Evolutionary conservation across 306 rosid species (phyloP).

Genomic region (Sicyos baderoa): DNA sequence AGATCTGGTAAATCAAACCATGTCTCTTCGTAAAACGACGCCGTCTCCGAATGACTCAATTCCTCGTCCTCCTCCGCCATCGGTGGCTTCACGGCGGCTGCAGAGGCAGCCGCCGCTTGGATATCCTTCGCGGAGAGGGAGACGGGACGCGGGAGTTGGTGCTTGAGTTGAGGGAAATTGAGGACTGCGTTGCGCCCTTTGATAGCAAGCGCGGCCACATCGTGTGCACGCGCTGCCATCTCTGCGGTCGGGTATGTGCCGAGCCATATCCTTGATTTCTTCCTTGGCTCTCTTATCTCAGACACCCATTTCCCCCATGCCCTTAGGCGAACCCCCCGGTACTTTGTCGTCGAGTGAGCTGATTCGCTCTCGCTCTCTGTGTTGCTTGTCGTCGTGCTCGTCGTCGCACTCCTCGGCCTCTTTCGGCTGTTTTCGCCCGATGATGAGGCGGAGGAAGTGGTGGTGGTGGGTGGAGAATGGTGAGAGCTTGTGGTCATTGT

Average conservation of each 20-base stretch:
- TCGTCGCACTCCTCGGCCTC: not conserved
- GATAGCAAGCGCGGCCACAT: constrained; percentile 17
- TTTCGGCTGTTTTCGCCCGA: not conserved
- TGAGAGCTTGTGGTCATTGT: not conserved
- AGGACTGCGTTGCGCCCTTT: constrained; percentile 17
- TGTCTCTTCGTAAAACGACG: not conserved
- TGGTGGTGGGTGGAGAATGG: constrained; percentile 13
- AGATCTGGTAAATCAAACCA: constrained; percentile 23
- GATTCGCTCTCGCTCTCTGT: constrained; percentile 8
- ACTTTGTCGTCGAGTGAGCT: not conserved
- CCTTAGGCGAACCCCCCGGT: constrained; percentile 15
- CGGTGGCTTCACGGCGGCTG: not conserved
- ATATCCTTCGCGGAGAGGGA: constrained; percentile 16
- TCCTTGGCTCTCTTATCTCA: constrained; percentile 21
- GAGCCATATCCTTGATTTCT: constrained; percentile 23
- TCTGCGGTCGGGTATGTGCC: constrained; percentile 17
- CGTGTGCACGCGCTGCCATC: constrained; percentile 23
- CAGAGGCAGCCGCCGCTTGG: constrained; percentile 12
- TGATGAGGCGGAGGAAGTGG: constrained; percentile 23
- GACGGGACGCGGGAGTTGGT: constrained; percentile 14
- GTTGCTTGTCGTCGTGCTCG: not conserved
- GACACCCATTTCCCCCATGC: constrained; percentile 25
- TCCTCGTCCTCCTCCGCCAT: not conserved
- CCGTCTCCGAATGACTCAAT: not conserved
- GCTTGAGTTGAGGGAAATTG: constrained; percentile 16